A percentile compares a stretch with the other conserved stretches of the same genome.
Conservation (phyloP, 2,329 filamentous ascomycete species). For the Monosporascus sp. region DNA sequence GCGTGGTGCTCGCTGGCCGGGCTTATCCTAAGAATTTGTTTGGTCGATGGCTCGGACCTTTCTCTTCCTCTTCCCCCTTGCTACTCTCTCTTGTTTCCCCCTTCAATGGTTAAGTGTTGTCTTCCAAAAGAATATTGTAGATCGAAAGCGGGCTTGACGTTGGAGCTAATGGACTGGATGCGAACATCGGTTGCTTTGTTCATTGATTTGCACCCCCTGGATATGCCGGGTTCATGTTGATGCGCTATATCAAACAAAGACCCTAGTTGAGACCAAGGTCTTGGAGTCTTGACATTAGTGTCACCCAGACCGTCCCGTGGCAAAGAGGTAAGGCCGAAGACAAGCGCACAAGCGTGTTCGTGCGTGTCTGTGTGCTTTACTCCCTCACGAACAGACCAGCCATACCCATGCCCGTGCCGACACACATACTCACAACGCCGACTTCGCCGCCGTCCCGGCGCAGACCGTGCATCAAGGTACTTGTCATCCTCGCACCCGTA, state of each 20-base stretch:
- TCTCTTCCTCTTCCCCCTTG: too few relatives aligned
- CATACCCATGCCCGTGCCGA: slow-evolving; percentile 78
- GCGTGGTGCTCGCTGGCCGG: too few relatives aligned
- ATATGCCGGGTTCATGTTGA: too few relatives aligned
- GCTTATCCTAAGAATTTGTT: too few relatives aligned
- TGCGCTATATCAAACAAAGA: neutral
- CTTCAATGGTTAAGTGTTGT: neutral
- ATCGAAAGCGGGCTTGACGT: neutral
- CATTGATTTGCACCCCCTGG: neutral
- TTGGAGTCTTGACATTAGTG: too few relatives aligned
- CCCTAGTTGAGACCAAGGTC: neutral
- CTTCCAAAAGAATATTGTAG: neutral
- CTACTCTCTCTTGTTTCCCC: too few relatives aligned
- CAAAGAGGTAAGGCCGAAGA: neutral
- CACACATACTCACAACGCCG: slow-evolving; percentile 88
- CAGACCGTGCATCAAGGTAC: slow-evolving; percentile 62
- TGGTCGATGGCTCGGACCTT: too few relatives aligned
- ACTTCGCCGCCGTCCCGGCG: slow-evolving; percentile 67
- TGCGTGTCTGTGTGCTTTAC: slow-evolving; percentile 3
- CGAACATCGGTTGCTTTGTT: neutral
- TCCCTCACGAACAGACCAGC: slow-evolving; percentile 62
- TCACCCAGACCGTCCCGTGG: too few relatives aligned
- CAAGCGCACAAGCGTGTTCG: neutral
- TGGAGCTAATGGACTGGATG: neutral
- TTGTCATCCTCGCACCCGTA: slow-evolving; percentile 76